Base-by-base conservation (phyloP, 306 rosid genomes). In the Pterocarpus santalinus region DNA sequence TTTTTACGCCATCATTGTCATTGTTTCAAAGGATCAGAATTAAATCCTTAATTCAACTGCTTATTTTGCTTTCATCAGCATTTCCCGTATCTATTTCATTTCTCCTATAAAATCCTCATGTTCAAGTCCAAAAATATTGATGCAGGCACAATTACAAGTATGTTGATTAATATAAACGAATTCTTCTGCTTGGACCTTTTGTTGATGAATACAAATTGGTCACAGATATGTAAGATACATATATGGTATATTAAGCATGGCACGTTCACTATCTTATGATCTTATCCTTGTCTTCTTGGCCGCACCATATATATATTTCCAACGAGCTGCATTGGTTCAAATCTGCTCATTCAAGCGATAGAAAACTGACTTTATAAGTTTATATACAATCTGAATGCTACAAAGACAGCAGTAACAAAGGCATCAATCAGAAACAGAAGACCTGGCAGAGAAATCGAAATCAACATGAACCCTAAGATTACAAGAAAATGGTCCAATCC, bases 121-220 rank as follows among this genome's bases (percentile, higher is more conserved):
- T 35, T 56, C 41, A 80, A 30, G 16, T 39, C 22, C 11, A 12
- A 52, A 28, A 22, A 62, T 16, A 22, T 22, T 22, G 28, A 22
- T 22, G 28, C 28, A 22, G 28, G 1, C 28, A 22, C 28, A 22
- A 33, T 55, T 51, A 30, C 28, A 72, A 56, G 67, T 8, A 16
- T 34, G 80, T 44, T 65, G 43, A 81, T 33, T 55, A 65, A 55
- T 53, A 65, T 30, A 44, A 74, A 53, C 11, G 34, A 62, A 8
- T 63, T 46, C 77, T 17, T 70, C 58, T 28, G 47, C 76, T 43
- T 34, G 33, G 55, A 66, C 32, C 56, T 7, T 51, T 38, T 7
- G 39, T 43, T 69, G 39, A 58, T 36, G 70, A 55, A 52, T 75
- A 75, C 72, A 76, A 69, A 69, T 46, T 46, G 46, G 12, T 76